Base-by-base conservation (phyloP, 306 rosid species). In the Fagus sylvatica region DNA sequence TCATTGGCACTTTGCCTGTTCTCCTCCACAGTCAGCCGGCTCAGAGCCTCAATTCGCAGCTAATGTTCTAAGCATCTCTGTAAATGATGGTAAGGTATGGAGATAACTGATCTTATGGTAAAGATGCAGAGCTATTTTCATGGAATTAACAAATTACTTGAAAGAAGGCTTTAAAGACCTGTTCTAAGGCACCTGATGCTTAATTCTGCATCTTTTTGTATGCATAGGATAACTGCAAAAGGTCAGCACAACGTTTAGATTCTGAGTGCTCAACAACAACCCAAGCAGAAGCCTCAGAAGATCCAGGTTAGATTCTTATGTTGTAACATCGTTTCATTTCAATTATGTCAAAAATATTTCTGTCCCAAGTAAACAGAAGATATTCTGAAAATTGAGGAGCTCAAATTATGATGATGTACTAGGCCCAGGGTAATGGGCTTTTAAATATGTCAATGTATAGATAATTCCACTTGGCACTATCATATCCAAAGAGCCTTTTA, bases 21-120 rank as follows among this genome's bases (percentile, higher is more conserved):
- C 54, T 79, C 48, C 68, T 53, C 79, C 78, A 7, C 84, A 76
- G 81, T 64, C 81, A 36, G 81, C 79, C 68, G 76, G 69, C 22
- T 87, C 76, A 73, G 49, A 83, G 71, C 74, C 77, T 81, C 83
- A 78, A 28, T 37, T 61, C n/a, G 78, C 74, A 71, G 61, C 73
- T 71, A n/a, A 80, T 70, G 49, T 16, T 77, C 55, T 13, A 64
- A 51, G 19, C 60, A 46, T 84, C 78, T 66, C 76, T 49, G n/a
- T 65, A 22, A 76, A 66, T 57, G 61, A 79, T 22, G 53, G 40
- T 53, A 77, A 83, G 87, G 87, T 78, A 73, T 62, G 81, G 32
- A 65, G 71, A 65, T 65, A 40, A 34, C 6, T 37, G 48, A 39
- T n/a, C 2, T n/a, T 62, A 15, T 7, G 17, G 43, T 34, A 19